Base-by-base conservation (phyloP, 2,329 filamentous ascomycete species). In the Diaporthe batatas region DNA sequence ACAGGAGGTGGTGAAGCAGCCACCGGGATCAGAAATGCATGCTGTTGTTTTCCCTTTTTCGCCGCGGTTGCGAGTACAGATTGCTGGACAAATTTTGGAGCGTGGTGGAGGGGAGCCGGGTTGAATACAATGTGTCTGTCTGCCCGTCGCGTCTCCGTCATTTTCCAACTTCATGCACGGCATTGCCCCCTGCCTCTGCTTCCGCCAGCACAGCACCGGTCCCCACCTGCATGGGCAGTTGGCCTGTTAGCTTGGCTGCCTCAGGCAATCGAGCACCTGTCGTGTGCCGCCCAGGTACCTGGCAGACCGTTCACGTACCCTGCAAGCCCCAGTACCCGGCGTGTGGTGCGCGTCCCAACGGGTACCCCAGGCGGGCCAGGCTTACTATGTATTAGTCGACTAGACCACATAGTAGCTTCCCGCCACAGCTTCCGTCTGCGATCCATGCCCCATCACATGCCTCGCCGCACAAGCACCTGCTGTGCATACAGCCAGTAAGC, bases 51-150 rank as follows among this genome's bases (percentile, higher is more conserved):
- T 21, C 42, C n/a, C 29, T 6, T 39, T 51, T 68, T 68, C 29
- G 68, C 51, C 39, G 23, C 44, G 39, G 32, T 54, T 54, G 49
- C 34, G 36, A 32, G 34, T 42, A 21, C 58, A 25, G 58, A 12
- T 44, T 62, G 42, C 54, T 55, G 53, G 58, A 70, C 70, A 73
- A 74, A 72, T 68, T 70, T 74, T 68, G 54, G 73, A 62, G 39
- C 23, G 55, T 70, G 44, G 55, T 47, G 68, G 55, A 59, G 68
- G 55, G 51, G 49, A 58, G 34, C 47, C 54, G 29, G 49, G 44
- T 65, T 57, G 57, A 54, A 53, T n/a, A 54, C 47, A 44, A 34
- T 29, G 44, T 58, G 53, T 34, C 51, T 55, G 34, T n/a, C 34
- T 55, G 25, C 53, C 70, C 68, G 64, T 72, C 59, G 53, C 62